Evolutionary conservation across 139 green algal genomes (phyloP), one percentile per base, ranked within the genome.

Genomic region (Chlamydomonas asymmetrica): DNA sequence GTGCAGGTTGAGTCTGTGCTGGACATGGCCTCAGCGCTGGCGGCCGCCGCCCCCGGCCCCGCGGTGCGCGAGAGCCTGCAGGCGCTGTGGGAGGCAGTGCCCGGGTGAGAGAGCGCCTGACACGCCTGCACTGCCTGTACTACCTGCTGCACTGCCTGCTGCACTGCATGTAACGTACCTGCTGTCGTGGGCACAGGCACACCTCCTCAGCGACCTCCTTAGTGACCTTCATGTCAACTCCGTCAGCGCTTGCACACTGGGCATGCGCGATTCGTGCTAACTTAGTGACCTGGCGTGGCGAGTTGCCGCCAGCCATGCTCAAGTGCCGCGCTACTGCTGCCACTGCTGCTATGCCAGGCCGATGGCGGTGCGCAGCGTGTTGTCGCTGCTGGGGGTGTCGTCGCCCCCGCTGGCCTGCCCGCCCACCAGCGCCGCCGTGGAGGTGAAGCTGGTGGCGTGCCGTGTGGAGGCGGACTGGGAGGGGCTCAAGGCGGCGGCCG

Each of bases 11-110:
- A 79, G 5, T 63, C 74, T 23, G 57, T 84, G 68, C 78, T 94
- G 73, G 76, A 83, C n/a, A 84, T 88, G 61, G 88, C 89, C 18
- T 66, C 63, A 0, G 89, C 80, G 5, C 76, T 84, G 31, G 86
- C 84, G 27, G 84, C 78, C 45, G 91, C 82, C 0, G 52, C 71
- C 4, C 89, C 89, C 8, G 68, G 54, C 31, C 74, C 75, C 31
- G 70, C 89, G 59, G 72, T 84, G 54, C 65, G 80, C 10, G 78
- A 85, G 31, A 50, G 70, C 60, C 70, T 90, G 76, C 68, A 78
- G 59, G 59, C 43, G 34, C 75, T 87, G 71, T 87, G 79, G 82
- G 82, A 87, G 61, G 39, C 45, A 27, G 80, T 75, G 50, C 80
- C 80, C 1, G 80, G 80, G 79, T 84, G 49, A 63, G 76, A n/a